Evolutionary conservation across 768 basidiomycete genomes (phyloP), one percentile per base, ranked within the genome.

Genomic region (Phylloporus scabripes): DNA sequence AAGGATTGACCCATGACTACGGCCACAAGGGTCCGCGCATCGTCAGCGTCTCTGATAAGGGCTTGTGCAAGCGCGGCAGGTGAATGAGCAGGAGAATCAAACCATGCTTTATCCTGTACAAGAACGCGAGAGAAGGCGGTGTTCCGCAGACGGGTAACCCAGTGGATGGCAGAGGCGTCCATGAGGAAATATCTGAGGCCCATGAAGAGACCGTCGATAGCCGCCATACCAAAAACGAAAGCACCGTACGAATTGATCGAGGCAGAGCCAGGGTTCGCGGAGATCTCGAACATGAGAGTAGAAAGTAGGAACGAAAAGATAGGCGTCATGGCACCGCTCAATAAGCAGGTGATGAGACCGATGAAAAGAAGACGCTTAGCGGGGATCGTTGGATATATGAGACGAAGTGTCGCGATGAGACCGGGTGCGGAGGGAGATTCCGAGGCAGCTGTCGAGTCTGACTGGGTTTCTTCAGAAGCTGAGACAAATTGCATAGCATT

Each of bases 231-330:
- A 28, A 98, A 79, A 1, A 85, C 76, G 56, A 95, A 74, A 6
- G 75, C 81, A 47, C 85, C 87, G 58, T 81, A 89, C 6, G 71
- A 70, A 67, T 88, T 83, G 69, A 91, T 86, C 21, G 71, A 63
- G 10, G 77, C 58, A 50, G 91, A 74, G 20, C 82, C 72, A 1
- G 85, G 89, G 45, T 85, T 82, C 57, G 73, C 76, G 32, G 86
- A 85, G 12, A 90, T 82, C 53, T 87, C 77, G 63, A 79, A 85
- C 48, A 95, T 76, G 12, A 98, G 78, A 7, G 76, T 77, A 8
- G 92, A 88, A 58, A 96, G 82, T 54, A 93, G 77, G 73, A 77
- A 91, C 1, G 95, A 93, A 75, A 97, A 99, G 39, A 97, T 50
- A 3, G 96, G 95, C 0, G 92, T 96, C 74, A 87, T 81, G 3